Evolutionary conservation across 192 early-diverging fungal species (phyloP).

Genomic region (Backusella australiensis): DNA sequence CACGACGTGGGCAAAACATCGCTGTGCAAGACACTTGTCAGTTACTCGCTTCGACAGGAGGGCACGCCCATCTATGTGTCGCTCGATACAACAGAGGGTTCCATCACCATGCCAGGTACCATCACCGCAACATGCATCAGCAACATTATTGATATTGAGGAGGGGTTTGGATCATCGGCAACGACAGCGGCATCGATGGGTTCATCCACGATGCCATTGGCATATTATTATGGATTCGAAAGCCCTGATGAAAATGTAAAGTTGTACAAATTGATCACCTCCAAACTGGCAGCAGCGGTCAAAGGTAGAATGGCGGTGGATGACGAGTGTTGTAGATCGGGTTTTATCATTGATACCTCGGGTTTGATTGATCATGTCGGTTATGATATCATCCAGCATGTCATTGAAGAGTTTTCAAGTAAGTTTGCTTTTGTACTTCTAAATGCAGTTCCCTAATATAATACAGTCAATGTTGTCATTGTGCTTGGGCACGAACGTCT

Average conservation of each 20-base stretch:
- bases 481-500: conserved; percentile 94
- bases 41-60: conserved; percentile 78
- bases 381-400: conserved; percentile 73
- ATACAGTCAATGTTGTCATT: conserved; percentile 73
- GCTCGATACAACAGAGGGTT: conserved; percentile 83
- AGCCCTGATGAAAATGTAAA: conserved; percentile 73
- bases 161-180: conserved; percentile 73
- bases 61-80: conserved; percentile 80
- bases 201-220: conserved; percentile 72
- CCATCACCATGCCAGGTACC: conserved; percentile 84
- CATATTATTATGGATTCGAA: conserved; percentile 89
- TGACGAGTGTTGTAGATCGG: conserved; percentile 60
- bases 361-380: conserved; percentile 77
- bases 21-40: conserved; percentile 80
- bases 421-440: neutral
- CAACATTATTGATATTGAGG: conserved; percentile 82
- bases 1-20: conserved; percentile 93
- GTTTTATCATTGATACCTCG: conserved; percentile 84
- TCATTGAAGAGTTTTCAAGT: conserved; percentile 70
- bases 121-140: conserved; percentile 74
- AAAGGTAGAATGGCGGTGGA: conserved; percentile 62
- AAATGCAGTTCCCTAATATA: no score
- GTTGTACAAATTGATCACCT: conserved; percentile 71
- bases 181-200: conserved; percentile 62
- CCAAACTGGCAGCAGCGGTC: conserved; percentile 62